Conservation (phyloP, 441 rosid species). For the Corymbia calophylla region DNA sequence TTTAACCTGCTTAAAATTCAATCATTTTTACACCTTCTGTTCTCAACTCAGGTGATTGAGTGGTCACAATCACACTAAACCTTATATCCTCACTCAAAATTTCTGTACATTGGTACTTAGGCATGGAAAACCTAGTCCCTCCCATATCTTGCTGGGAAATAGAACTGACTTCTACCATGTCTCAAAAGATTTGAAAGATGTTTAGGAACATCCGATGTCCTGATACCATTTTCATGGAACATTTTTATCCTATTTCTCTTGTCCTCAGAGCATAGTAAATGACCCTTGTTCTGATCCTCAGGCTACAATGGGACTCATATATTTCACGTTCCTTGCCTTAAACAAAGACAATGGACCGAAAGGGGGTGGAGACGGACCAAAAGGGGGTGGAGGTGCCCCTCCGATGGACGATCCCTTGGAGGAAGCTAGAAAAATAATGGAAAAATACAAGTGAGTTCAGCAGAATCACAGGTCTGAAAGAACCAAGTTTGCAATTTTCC, state of each 20-base stretch:
- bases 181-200: background rate
- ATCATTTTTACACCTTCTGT: background rate
- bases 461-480: background rate
- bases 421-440: conserved; percentile 95
- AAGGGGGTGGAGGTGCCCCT: conserved; percentile 10
- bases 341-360: conserved; percentile 61
- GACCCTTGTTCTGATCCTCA: conserved; percentile 21
- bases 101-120: background rate
- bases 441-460: conserved; percentile 55
- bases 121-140: background rate
- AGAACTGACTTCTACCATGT: background rate
- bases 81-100: background rate
- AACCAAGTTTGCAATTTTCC: background rate
- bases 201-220: background rate
- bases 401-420: conserved; percentile 47
- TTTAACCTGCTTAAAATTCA: background rate
- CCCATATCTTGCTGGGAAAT: background rate
- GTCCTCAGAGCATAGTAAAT: background rate
- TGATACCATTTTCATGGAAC: background rate
- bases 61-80: background rate
- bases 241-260: background rate
- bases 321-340: conserved; percentile 72
- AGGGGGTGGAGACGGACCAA: conserved; percentile 29
- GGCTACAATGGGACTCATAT: conserved; percentile 90
- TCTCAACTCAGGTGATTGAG: background rate